Evolutionary conservation across 148 eudicot species (phyloP), one percentile per base, ranked within the genome.

Genomic region (Dianthus caryophyllus): DNA sequence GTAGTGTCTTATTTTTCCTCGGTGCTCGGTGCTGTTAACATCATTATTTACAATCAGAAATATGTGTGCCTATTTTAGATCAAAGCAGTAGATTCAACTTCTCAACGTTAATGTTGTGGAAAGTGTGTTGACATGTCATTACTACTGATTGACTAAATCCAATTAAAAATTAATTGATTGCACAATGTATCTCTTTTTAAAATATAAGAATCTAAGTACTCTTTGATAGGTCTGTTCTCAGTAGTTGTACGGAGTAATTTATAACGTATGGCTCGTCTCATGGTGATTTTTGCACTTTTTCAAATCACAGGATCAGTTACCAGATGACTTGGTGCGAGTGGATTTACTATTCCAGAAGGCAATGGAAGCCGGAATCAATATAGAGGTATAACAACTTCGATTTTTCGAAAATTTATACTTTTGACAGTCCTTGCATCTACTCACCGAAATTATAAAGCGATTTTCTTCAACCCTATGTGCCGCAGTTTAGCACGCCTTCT

Each of bases 281-380:
- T 60, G 69, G 15, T 76, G 52, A 41, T 66, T 43, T 41, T 43
- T 41, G 41, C 29, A 29, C 9, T 66, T 59, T 64, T 6, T 43
- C 66, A 61, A 38, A 13, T 44, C 66, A 46, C 81, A 95, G 99
- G 99, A 95, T 24, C 99, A 95, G 74, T 73, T 90, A 75, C 89
- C 97, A 13, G 79, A 81, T 78, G 99, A 90, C 78, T 65, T 90
- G 67, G 81, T 68, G 44, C 81, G 99, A 64, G 99, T 95, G 16
- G 84, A 90, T 80, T 72, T 67, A 77, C 76, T 95, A 48, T 95
- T 95, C 55, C 84, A 79, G 24, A 85, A 85, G 73, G 93, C 97
- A 60, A 50, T 74, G 36, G 85, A 88, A 74, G 85, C 83, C 72
- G 97, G 99, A 71, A 84, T 95, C 56, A 66, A 71, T 71, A 95